Conservation (phyloP, 192 early-diverging fungal genomes). For the Entomortierella parvispora region DNA sequence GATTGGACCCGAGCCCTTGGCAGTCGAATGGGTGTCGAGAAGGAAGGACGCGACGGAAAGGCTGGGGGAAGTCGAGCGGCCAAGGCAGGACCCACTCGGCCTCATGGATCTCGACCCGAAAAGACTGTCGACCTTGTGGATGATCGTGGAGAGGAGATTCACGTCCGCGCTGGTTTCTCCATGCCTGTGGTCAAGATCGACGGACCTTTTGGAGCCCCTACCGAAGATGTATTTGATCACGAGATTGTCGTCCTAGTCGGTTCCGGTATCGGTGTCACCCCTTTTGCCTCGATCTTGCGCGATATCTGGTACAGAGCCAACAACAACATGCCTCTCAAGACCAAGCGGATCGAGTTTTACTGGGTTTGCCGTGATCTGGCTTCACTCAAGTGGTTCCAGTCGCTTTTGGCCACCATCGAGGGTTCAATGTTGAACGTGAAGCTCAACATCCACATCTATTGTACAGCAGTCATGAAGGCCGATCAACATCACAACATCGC, state of each 20-base stretch:
- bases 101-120: background rate
- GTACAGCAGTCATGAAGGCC: conserved; percentile 67
- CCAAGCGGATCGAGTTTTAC: conserved; percentile 66
- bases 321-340: conserved; percentile 55
- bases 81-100: background rate
- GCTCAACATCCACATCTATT: conserved; percentile 73
- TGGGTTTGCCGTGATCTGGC: conserved; percentile 75
- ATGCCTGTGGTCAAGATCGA: conserved; percentile 75
- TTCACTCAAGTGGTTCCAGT: conserved; percentile 77
- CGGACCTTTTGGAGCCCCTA: conserved; percentile 85
- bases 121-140: conserved; percentile 35
- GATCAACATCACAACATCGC: conserved; percentile 72
- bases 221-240: conserved; percentile 81
- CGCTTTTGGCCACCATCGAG: conserved; percentile 68
- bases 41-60: conserved; percentile 22
- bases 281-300: conserved; percentile 77
- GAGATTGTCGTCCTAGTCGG: conserved; percentile 73
- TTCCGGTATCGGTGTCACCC: conserved; percentile 81
- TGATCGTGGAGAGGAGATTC: conserved; percentile 49
- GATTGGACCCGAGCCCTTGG: conserved; percentile 53
- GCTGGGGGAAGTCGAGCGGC: conserved; percentile 10
- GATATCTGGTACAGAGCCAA: conserved; percentile 69
- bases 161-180: conserved; percentile 30
- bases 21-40: conserved; percentile 51
- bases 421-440: conserved; percentile 66